Evolutionary conservation across 192 early-diverging fungal species (phyloP).

Genomic region (Backusella morwellensis): DNA sequence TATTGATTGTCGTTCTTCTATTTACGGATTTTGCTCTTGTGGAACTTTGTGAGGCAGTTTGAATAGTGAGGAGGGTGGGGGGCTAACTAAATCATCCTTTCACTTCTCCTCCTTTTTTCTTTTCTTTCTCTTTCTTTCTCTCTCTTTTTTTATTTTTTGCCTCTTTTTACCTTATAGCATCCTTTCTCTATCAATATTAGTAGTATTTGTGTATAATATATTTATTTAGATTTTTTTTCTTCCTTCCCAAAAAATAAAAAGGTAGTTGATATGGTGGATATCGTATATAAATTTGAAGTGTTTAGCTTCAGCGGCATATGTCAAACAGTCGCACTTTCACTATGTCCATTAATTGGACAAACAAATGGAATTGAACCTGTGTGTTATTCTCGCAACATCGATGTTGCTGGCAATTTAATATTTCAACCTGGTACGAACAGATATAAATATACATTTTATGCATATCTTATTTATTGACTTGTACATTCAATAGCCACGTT

Average conservation of each 20-base stretch:
- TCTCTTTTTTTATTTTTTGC: not conserved
- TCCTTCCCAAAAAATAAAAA: not conserved
- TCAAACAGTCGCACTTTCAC: constrained; percentile 72
- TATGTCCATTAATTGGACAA: constrained; percentile 88
- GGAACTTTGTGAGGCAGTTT: not conserved
- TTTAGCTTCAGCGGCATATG: constrained; percentile 93
- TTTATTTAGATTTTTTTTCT: not conserved
- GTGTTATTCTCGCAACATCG: constrained; percentile 96
- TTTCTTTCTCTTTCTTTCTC: not conserved
- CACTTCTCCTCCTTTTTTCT: not conserved
- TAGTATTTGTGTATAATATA: not conserved
- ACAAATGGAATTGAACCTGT: constrained; percentile 74
- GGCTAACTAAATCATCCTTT: not conserved
- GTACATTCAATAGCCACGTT: constrained; percentile 64
- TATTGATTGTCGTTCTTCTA: not conserved
- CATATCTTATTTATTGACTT: not conserved
- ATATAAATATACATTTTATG: not conserved
- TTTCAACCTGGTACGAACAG: constrained; percentile 79
- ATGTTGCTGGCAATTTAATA: constrained; percentile 76
- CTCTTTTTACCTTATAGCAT: no score
- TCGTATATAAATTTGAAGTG: constrained; percentile 50
- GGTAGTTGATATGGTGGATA: constrained; percentile 23
- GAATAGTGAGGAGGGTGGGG: not conserved
- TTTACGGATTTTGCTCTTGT: not conserved
- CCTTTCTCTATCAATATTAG: not conserved